Conservation (phyloP, 208 protist species). For the Wallacemonas collosoma region DNA sequence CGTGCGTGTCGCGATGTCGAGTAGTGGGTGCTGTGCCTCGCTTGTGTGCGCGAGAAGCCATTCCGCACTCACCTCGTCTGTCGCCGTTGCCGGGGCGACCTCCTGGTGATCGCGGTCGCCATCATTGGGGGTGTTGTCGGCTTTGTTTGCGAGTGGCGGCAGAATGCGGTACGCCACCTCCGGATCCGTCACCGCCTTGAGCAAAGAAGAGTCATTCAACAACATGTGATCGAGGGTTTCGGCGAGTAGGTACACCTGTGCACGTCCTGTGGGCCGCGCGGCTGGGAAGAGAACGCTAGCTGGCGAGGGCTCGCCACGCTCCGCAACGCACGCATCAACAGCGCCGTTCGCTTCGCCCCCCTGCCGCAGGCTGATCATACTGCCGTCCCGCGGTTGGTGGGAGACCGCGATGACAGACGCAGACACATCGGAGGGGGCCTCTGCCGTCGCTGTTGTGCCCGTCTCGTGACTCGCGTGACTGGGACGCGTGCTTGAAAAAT, state of each 20-base stretch:
- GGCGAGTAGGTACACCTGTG: conserved; percentile 86
- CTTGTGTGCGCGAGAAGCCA: conserved; percentile 10
- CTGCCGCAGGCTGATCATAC: not conserved
- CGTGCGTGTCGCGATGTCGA: conserved; percentile 33
- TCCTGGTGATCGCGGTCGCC: not conserved
- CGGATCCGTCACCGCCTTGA: conserved; percentile 60
- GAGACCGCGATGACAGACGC: conserved; percentile 11
- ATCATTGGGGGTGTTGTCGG: not conserved
- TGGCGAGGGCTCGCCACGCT: conserved; percentile 13
- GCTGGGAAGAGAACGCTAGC: conserved; percentile 61
- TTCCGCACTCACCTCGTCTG: not conserved
- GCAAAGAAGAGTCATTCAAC: conserved; percentile 39
- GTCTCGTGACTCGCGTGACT: not conserved
- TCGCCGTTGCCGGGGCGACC: not conserved
- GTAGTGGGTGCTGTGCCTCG: conserved; percentile 24
- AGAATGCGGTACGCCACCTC: conserved; percentile 62
- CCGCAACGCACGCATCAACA: not conserved
- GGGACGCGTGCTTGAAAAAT: not conserved
- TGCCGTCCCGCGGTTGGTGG: conserved; percentile 6
- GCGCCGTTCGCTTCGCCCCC: not conserved
- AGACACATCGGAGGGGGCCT: not conserved
- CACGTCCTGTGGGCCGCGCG: conserved; percentile 52
- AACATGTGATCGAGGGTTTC: conserved; percentile 86
- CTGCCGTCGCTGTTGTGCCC: not conserved
- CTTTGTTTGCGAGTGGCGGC: conserved; percentile 21